Base-by-base conservation (phyloP, 2,329 filamentous ascomycete species). In the Ascochyta rabiei region DNA sequence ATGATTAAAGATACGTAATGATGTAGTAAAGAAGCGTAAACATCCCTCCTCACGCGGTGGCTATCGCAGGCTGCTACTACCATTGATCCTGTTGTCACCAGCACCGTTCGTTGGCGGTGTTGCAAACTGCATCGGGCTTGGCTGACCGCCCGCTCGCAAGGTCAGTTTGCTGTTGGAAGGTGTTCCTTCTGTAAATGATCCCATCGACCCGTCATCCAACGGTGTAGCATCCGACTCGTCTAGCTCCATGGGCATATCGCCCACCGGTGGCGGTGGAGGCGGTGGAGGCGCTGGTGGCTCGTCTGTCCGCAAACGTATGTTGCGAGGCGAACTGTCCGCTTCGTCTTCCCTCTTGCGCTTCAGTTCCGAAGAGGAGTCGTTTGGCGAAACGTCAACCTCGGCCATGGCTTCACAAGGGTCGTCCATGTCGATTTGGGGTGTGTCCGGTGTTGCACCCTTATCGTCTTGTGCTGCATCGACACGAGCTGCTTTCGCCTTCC, bases 401-500 rank as follows among this genome's bases (percentile, higher is more conserved):
- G 23, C 21, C 42, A 54, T 21, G 31, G 52, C 39, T 56, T 60
- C 41, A 23, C 47, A 19, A 30, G 30, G 37, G 50, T 48, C 13
- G 8, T 56, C 48, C 4, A 42, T 26, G 7, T 58, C 56, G n/a
- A 41, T 47, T 35, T 48, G 46, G 1, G 66, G 64, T 3, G 65
- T 69, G n/a, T 56, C 56, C 2, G 66, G 67, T 6, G 63, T 64
- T 23, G 57, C 58, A 7, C 51, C 45, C 15, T 52, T 54, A 6
- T 48, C 46, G 18, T 60, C 56, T 16, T 59, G 56, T 46, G 62
- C 66, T 24, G 55, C 59, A 59, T 69, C 58, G 1, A 80, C 78
- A 15, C 61, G 66, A 6, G 60, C 56, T 9, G 55, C 55, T 69
- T 86, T 89, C 57, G 83, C 84, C 72, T 86, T 86, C 61, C 93